Evolutionary conservation across 768 basidiomycete genomes (phyloP), one percentile per base, ranked within the genome.

Genomic region (Collybiopsis luxurians): DNA sequence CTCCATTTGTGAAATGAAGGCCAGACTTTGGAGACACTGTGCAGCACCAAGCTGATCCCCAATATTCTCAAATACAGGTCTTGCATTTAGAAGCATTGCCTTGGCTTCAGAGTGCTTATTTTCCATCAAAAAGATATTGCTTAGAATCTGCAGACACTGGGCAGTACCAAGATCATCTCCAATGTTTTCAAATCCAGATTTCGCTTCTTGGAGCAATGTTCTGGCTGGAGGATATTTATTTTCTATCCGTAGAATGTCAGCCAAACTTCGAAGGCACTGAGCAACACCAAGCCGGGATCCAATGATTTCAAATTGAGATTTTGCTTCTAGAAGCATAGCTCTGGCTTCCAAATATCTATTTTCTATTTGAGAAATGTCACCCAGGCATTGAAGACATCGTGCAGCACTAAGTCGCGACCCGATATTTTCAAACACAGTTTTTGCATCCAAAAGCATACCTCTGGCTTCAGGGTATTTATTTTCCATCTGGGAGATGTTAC

Each of bases 131-230:
- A 17, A 26, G 31, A 56, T 56, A n/a, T 56, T 51, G 17, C 55
- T 47, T 17, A 56, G 17, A 47, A 47, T 51, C 17, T 51, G 47
- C 55, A 56, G 27, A 52, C 55, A 56, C 46, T 56, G 55, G 26
- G 55, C 47, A 56, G 46, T 47, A 10, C 55, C 45, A 9, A 28
- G 7, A 17, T 27, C 6, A 28, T 53, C 19, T 7, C 46, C 46
- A 52, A 56, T 13, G 6, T 24, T 17, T 52, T 53, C 21, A 56
- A 55, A 55, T 26, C 52, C n/a, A 6, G 26, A 23, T 15, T 12
- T 10, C 52, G 48, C 46, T 21, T 53, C 19, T 52, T 53, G n/a
- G 27, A 56, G 47, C 50, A 53, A 53, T 7, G 19, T 34, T 21
- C 5, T 49, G 5, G 55, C 55, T 51, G 52, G 50, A 10, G 15